Conservation (phyloP, 768 basidiomycete genomes). For the Mrakia hoshinonis region DNA sequence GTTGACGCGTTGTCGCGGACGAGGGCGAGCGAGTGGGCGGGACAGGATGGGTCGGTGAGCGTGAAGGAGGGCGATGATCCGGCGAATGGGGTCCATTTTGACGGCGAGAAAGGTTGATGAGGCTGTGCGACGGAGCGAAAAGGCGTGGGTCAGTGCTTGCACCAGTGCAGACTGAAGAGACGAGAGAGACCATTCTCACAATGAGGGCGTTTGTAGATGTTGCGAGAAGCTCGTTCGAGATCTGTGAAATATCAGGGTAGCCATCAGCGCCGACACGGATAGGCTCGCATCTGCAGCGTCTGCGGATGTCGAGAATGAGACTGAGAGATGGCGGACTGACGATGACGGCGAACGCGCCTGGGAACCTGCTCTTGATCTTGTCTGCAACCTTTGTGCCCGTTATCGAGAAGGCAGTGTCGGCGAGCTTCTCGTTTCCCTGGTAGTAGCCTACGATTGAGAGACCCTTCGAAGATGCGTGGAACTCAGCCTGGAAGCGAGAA, state of each 20-base stretch:
- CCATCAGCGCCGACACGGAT: background rate
- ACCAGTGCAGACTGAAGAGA: background rate
- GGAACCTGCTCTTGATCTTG: conserved; percentile 51
- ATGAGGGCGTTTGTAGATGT: conserved; percentile 44
- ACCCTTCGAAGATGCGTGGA: conserved; percentile 26
- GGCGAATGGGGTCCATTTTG: conserved; percentile 15
- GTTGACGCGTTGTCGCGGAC: conserved; percentile 44
- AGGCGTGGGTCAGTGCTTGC: background rate
- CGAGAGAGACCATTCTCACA: conserved; percentile 50
- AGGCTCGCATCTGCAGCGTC: no score
- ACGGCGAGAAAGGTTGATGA: conserved; percentile 11
- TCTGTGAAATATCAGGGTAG: background rate
- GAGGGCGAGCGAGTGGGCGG: conserved; percentile 47
- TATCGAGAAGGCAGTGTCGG: conserved; percentile 55
- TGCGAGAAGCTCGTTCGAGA: conserved; percentile 4
- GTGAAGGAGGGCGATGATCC: conserved; percentile 45
- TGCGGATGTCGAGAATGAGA: no score
- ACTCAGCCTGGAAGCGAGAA: conserved; percentile 32
- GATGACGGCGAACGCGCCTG: conserved; percentile 50
- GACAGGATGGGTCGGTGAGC: conserved; percentile 47
- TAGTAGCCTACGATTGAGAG: conserved; percentile 33
- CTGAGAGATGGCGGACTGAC: background rate
- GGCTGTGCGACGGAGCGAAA: background rate
- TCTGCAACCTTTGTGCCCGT: conserved; percentile 58
- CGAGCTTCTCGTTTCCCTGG: conserved; percentile 47